These are phyloP conservation scores for Silene uniflora DNA, from an alignment of 148 eudicot genomes.

Conservation along the genomic window DNA sequence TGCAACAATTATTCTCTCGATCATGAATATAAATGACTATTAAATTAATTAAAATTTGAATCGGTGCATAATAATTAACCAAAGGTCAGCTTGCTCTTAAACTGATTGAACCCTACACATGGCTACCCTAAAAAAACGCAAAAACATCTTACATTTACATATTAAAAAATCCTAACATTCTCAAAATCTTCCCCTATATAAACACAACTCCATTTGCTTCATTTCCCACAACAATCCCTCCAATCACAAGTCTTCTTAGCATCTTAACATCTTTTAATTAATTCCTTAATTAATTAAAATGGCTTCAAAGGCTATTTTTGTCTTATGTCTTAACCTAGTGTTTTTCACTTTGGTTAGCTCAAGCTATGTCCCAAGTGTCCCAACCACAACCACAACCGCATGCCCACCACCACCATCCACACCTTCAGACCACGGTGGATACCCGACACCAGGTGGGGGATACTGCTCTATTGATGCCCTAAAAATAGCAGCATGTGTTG, in stretches of 20 bases:
- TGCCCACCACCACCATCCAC: not conserved
- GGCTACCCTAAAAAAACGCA: not conserved
- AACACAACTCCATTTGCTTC: not conserved
- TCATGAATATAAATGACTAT: too few relatives aligned
- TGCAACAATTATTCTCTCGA: too few relatives aligned
- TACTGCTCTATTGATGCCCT: conserved; percentile 53
- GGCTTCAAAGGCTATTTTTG: conserved; percentile 14
- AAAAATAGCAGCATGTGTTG: conserved; percentile 52
- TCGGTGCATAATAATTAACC: too few relatives aligned
- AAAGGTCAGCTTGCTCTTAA: not conserved
- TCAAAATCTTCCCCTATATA: conserved; percentile 20
- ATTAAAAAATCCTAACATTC: not conserved
- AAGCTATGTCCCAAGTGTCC: conserved; percentile 13
- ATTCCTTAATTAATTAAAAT: conserved; percentile 1
- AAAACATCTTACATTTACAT: too few relatives aligned
- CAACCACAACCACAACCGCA: conserved; percentile 13
- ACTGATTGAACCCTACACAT: conserved; percentile 6
- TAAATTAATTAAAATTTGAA: too few relatives aligned
- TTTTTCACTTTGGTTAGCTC: conserved; percentile 25
- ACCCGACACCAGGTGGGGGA: not conserved
- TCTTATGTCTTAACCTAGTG: conserved; percentile 24
- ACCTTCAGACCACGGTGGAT: not conserved
- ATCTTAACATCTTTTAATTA: not conserved
- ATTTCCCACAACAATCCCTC: conserved; percentile 11
- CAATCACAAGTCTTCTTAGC: conserved; percentile 3